Evolutionary conservation across 2,329 filamentous ascomycete genomes (phyloP).

Genomic region (Knoxdaviesia capensis): DNA sequence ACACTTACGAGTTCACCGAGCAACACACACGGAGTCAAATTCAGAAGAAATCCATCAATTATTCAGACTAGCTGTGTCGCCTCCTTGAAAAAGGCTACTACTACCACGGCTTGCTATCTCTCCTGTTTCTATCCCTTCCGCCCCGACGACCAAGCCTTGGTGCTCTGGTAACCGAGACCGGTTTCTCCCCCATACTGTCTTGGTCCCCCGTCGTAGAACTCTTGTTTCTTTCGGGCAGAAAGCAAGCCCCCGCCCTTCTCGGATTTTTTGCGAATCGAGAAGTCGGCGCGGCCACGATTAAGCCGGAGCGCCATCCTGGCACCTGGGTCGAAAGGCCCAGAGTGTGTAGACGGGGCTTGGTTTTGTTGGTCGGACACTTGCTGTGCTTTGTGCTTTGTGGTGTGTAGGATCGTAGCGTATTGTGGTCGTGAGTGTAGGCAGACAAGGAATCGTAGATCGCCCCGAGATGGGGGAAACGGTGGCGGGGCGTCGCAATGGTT

Average conservation of each 20-base stretch:
- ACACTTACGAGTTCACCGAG: too few relatives aligned
- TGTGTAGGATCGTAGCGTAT: not conserved
- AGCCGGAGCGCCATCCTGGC: slow-evolving; percentile 91
- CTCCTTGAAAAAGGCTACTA: too few relatives aligned
- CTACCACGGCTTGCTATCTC: not conserved
- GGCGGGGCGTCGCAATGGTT: too few relatives aligned
- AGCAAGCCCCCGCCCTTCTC: slow-evolving; percentile 22
- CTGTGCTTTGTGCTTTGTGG: slow-evolving; percentile 3
- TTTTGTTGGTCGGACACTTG: slow-evolving; percentile 69
- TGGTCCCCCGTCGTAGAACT: slow-evolving; percentile 50
- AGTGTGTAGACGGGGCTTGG: slow-evolving; percentile 90
- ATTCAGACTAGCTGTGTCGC: too few relatives aligned
- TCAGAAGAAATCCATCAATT: too few relatives aligned
- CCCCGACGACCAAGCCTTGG: slow-evolving; percentile 31
- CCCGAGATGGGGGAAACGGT: too few relatives aligned
- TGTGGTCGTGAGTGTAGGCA: too few relatives aligned
- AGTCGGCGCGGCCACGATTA: slow-evolving; percentile 63
- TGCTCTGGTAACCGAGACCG: slow-evolving; percentile 41
- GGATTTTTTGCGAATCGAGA: too few relatives aligned
- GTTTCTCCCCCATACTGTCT: slow-evolving; percentile 43
- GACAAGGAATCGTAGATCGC: too few relatives aligned
- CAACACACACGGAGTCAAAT: too few relatives aligned
- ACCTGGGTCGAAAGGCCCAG: slow-evolving; percentile 54
- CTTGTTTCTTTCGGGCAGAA: slow-evolving; percentile 42
- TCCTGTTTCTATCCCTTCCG: slow-evolving; percentile 9